A percentile compares a stretch with the other conserved stretches of the same genome.
These are phyloP conservation scores for Colletotrichum karsti DNA, from an alignment of 2,329 filamentous ascomycete genomes.

Conservation along the genomic window DNA sequence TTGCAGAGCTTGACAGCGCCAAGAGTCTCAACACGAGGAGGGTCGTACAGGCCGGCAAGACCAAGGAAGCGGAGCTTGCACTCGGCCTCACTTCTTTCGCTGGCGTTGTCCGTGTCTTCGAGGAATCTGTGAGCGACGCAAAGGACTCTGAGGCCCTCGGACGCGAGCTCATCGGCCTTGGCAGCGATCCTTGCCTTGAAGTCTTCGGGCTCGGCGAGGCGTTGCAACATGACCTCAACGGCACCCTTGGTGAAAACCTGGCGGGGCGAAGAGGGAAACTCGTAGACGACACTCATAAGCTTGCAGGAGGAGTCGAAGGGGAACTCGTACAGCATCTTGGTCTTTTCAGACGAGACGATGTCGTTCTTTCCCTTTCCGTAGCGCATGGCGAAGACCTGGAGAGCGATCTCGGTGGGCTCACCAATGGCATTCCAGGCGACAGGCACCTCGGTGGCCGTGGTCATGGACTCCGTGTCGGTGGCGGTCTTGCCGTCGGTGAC, in stretches of 20 bases:
- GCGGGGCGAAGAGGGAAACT: conserved; percentile 38
- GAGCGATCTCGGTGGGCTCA: conserved; percentile 77
- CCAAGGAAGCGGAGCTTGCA: conserved; percentile 70
- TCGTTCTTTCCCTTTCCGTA: conserved; percentile 63
- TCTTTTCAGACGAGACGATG: conserved; percentile 39
- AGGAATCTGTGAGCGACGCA: conserved; percentile 67
- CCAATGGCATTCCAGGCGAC: conserved; percentile 65
- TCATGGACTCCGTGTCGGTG: conserved; percentile 55
- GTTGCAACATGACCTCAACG: conserved; percentile 63
- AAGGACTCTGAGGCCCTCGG: conserved; percentile 73
- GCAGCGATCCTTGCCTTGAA: conserved; percentile 55
- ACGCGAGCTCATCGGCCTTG: conserved; percentile 64
- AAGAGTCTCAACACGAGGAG: conserved; percentile 73
- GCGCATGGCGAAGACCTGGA: conserved; percentile 77
- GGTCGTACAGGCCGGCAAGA: conserved; percentile 77
- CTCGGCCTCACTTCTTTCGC: conserved; percentile 64
- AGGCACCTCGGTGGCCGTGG: conserved; percentile 50
- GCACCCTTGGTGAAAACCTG: conserved; percentile 67
- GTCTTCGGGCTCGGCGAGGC: conserved; percentile 56
- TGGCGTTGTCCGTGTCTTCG: conserved; percentile 44
- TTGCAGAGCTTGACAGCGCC: conserved; percentile 67
- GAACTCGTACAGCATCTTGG: conserved; percentile 68
- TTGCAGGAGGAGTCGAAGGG: conserved; percentile 80
- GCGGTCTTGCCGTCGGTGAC: conserved; percentile 53
- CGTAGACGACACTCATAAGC: conserved; percentile 77